Percentiles rank a stretch among this genome's conserved stretches.
Evolutionary conservation across 495 filamentous ascomycete genomes (phyloP).

Genomic region (Hypoxylon trugodes): DNA sequence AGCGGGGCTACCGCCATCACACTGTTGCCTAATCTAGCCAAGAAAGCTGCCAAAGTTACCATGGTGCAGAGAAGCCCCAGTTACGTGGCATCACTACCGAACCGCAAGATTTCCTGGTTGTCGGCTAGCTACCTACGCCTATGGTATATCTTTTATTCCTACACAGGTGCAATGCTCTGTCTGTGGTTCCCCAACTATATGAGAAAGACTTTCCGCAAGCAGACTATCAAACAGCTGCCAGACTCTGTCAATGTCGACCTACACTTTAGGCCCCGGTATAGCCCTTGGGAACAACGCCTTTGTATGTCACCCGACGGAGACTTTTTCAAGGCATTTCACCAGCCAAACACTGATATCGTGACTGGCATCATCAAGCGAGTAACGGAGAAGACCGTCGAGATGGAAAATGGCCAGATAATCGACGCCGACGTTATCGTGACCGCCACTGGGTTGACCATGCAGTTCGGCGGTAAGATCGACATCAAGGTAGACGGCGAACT

Average conservation of each 20-base stretch:
- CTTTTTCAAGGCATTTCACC: constrained; percentile 70
- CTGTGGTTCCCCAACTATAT: constrained; percentile 61
- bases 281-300: constrained; percentile 77
- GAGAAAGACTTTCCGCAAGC: constrained; percentile 53
- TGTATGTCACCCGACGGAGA: constrained; percentile 77
- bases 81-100: constrained; percentile 64
- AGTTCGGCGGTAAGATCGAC: constrained; percentile 58
- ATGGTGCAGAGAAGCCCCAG: constrained; percentile 67
- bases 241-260: constrained; percentile 63
- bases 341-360: constrained; percentile 66
- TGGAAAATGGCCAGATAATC: constrained; percentile 64
- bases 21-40: constrained; percentile 58
- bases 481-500: constrained; percentile 65
- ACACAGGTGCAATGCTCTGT: constrained; percentile 60
- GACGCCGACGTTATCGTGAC: constrained; percentile 78
- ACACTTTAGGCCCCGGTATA: constrained; percentile 76
- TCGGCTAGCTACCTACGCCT: background rate
- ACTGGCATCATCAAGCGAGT: constrained; percentile 75
- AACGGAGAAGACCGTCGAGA: constrained; percentile 63
- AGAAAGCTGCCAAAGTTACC: constrained; percentile 60
- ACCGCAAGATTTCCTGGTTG: constrained; percentile 28
- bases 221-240: constrained; percentile 61
- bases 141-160: background rate
- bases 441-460: constrained; percentile 73
- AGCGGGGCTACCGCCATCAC: constrained; percentile 67